Evolutionary conservation across 345 rosid genomes (phyloP).

Genomic region (Eucalyptus lansdowneana): DNA sequence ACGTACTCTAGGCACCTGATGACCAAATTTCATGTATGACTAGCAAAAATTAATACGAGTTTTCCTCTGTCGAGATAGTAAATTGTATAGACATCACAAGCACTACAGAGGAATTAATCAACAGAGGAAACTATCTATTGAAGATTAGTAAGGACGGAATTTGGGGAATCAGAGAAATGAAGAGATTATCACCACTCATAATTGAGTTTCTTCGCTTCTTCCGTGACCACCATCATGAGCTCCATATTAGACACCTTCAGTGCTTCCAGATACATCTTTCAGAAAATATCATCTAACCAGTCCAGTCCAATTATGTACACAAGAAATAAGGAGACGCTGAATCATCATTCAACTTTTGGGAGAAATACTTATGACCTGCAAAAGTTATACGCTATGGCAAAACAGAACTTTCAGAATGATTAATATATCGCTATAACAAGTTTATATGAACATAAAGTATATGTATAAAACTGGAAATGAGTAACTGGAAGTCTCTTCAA

Average conservation of each 20-base stretch:
- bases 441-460: not conserved
- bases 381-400: not conserved
- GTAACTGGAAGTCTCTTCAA: not conserved
- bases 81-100: not conserved
- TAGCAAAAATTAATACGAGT: not conserved
- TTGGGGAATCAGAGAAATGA: not conserved
- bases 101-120: not conserved
- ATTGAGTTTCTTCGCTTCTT: not conserved
- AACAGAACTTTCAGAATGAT: not conserved
- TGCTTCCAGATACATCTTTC: not conserved
- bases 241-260: not conserved
- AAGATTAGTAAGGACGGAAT: not conserved
- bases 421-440: not conserved
- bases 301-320: not conserved
- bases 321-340: not conserved
- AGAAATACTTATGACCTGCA: not conserved
- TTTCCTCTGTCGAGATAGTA: not conserved
- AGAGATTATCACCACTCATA: not conserved
- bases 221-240: not conserved
- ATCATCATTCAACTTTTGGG: not conserved
- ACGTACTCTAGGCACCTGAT: not conserved
- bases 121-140: not conserved
- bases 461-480: not conserved
- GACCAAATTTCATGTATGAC: not conserved
- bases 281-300: not conserved